A percentile compares a stretch with the other conserved stretches of the same genome.
phyloP scores from a whole-genome alignment of 106 monocot genomes.

The Dendrobium chrysotoxum region DNA sequence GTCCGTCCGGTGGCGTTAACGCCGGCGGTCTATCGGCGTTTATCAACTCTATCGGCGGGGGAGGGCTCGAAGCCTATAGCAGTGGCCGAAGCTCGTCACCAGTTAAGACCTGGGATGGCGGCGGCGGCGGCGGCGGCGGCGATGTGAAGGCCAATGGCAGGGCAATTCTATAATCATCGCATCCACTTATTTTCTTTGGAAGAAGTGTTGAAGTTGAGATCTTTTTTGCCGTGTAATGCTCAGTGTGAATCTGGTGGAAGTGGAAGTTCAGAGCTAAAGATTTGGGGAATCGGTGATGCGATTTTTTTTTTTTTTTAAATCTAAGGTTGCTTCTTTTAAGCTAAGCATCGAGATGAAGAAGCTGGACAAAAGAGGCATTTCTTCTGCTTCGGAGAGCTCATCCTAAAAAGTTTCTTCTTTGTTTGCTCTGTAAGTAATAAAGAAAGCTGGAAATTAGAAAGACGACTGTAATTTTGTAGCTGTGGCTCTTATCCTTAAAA shows the following conservation, averaged over 20 bases:
- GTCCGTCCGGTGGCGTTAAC: slow-evolving; percentile 18
- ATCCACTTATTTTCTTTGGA: not conserved
- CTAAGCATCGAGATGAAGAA: not conserved
- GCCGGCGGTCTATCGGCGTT: slow-evolving; percentile 52
- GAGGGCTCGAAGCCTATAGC: slow-evolving; percentile 24
- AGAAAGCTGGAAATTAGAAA: not conserved
- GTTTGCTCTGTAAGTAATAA: not conserved
- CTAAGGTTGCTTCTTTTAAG: not conserved
- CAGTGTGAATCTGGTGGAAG: not conserved
- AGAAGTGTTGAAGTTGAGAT: not conserved
- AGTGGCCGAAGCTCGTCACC: slow-evolving; percentile 7
- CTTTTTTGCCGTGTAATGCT: not conserved
- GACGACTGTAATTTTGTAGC: too few species aligned
- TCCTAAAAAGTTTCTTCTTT: not conserved
- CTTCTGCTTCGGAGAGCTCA: not conserved
- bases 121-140: slow-evolving; percentile 10
- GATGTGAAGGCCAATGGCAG: slow-evolving; percentile 13
- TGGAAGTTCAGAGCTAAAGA: not conserved
- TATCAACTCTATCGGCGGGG: slow-evolving; percentile 51
- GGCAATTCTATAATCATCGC: not conserved
- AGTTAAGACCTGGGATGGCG: slow-evolving; percentile 25
- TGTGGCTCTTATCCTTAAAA: too few species aligned
- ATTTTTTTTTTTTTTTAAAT: not conserved
- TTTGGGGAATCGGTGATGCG: not conserved
- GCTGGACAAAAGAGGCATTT: not conserved